Percentiles rank a stretch among this genome's conserved stretches.
Conservation (phyloP, 2,329 filamentous ascomycete genomes). For the Erysiphe pulchra region DNA sequence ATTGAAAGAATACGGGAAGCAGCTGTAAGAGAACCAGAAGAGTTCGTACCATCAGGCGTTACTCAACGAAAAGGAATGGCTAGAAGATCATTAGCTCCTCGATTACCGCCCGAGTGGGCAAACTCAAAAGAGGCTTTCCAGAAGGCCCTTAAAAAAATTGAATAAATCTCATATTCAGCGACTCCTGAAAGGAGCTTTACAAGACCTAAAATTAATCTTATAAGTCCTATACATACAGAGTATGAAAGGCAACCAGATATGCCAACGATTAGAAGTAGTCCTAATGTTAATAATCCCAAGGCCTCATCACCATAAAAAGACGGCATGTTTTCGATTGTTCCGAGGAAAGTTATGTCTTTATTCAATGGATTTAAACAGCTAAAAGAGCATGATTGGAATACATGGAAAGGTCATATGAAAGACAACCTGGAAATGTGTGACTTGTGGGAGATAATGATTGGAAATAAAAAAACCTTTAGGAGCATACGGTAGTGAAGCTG, state of each 20-base stretch:
- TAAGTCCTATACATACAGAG: background rate
- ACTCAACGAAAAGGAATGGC: background rate
- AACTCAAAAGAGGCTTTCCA: background rate
- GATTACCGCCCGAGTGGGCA: background rate
- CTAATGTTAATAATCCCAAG: background rate
- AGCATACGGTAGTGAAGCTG: background rate
- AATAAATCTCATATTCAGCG: background rate
- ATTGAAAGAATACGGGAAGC: background rate
- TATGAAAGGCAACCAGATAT: background rate
- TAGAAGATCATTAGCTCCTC: background rate
- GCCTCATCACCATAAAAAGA: background rate
- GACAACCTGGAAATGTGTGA: background rate
- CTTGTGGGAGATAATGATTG: background rate
- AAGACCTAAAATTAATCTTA: background rate
- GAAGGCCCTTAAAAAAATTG: background rate
- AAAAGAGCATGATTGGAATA: background rate
- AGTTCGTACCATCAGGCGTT: background rate
- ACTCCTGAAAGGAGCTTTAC: background rate
- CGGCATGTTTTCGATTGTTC: background rate
- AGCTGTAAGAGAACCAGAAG: background rate
- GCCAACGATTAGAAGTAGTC: background rate
- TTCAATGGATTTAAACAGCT: background rate
- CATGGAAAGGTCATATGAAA: background rate
- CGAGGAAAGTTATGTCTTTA: background rate
- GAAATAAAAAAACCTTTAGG: background rate